Evolutionary conservation across 2,329 filamentous ascomycete genomes (phyloP).

Genomic region (Stenocarpella maydis): DNA sequence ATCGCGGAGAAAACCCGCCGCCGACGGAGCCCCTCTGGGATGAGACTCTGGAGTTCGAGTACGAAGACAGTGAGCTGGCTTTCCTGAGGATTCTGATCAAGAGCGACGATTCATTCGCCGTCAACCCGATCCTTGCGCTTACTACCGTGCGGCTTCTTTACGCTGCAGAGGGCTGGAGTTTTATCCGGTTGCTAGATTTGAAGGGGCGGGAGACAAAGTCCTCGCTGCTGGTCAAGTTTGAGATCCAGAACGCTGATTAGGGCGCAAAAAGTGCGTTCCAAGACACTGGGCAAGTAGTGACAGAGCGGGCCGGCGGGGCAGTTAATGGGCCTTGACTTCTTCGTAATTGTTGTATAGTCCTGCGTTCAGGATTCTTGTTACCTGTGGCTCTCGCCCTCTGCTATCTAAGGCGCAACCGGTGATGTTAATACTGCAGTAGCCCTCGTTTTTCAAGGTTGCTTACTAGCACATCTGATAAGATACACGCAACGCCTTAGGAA

Average conservation of each 20-base stretch:
- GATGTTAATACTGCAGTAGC: background rate
- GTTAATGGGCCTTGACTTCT: background rate
- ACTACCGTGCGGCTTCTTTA: constrained; percentile 68
- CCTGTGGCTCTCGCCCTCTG: background rate
- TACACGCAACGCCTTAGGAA: no score
- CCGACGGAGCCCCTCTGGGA: constrained; percentile 71
- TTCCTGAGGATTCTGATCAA: constrained; percentile 73
- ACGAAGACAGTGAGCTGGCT: constrained; percentile 70
- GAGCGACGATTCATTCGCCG: constrained; percentile 69
- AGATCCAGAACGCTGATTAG: constrained; percentile 53
- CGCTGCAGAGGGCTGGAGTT: constrained; percentile 65
- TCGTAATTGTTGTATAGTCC: background rate
- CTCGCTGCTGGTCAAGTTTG: constrained; percentile 68
- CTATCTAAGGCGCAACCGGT: background rate
- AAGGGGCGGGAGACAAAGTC: constrained; percentile 71
- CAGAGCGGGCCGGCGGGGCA: background rate
- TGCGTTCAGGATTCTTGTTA: background rate
- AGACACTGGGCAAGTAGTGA: background rate
- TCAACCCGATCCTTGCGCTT: constrained; percentile 69
- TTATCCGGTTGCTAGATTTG: constrained; percentile 71
- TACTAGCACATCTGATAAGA: no score
- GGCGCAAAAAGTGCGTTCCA: background rate
- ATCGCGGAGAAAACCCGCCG: constrained; percentile 65
- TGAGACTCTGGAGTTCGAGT: constrained; percentile 72
- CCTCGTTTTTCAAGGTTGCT: background rate